Evolutionary conservation across 371 early-diverging fungal species (phyloP).

Genomic region (Syncephalastrum racemosum): DNA sequence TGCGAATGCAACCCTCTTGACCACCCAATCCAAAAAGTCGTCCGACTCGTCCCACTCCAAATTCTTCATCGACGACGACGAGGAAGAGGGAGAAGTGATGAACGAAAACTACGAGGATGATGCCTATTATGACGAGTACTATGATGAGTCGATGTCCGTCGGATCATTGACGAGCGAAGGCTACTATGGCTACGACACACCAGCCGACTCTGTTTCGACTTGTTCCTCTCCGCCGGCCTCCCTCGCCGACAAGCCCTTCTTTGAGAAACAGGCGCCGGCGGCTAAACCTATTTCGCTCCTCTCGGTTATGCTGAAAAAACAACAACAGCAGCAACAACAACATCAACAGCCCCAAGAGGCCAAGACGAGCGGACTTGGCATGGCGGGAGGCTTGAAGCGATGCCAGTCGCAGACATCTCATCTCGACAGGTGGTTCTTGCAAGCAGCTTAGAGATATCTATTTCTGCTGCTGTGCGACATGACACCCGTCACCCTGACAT

Average conservation of each 20-base stretch:
- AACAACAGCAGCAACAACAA: constrained; percentile 9
- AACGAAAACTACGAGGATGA: not conserved
- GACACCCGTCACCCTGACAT: not conserved
- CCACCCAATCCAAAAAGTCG: too few relatives aligned
- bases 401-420: constrained; percentile 12
- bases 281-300: constrained; percentile 16
- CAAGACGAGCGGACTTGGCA: not conserved
- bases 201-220: too few relatives aligned
- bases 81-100: constrained; percentile 6
- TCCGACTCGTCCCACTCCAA: not conserved
- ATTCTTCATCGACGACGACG: constrained; percentile 14
- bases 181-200: too few relatives aligned
- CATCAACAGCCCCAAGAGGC: not conserved
- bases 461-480: not conserved
- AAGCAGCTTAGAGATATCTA: constrained; percentile 2
- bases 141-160: too few relatives aligned
- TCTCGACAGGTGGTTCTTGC: constrained; percentile 15
- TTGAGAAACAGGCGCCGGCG: not conserved
- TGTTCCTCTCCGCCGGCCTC: too few relatives aligned
- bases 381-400: constrained; percentile 10
- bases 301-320: constrained; percentile 17
- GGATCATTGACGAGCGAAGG: too few relatives aligned
- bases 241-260: too few relatives aligned
- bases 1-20: too few relatives aligned
- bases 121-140: not conserved